Conservation (phyloP, 148 eudicot species). For the Rhododendron henanense region DNA sequence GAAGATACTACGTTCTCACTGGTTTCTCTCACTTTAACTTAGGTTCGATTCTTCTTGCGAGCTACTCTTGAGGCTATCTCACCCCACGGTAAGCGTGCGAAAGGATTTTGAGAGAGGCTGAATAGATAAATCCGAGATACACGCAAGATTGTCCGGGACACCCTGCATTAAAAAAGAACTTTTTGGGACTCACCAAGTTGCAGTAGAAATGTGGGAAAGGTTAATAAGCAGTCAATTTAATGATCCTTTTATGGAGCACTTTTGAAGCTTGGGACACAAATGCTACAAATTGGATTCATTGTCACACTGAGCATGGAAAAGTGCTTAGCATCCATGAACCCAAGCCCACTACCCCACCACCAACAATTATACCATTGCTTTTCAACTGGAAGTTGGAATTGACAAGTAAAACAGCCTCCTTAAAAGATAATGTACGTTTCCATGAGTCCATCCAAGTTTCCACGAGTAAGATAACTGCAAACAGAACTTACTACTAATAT, state of each 20-base stretch:
- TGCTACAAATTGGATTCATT: not conserved
- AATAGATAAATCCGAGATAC: too few relatives aligned
- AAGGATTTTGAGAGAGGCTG: too few relatives aligned
- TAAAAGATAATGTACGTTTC: too few relatives aligned
- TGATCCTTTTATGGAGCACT: not conserved
- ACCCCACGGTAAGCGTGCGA: too few relatives aligned
- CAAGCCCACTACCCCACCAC: not conserved
- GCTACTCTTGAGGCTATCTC: too few relatives aligned
- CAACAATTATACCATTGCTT: not conserved
- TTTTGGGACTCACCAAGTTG: not conserved
- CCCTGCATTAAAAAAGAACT: not conserved
- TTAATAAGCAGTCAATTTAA: too few relatives aligned
- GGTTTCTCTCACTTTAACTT: too few relatives aligned
- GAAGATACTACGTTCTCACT: too few relatives aligned
- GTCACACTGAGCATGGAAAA: not conserved
- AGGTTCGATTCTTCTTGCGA: too few relatives aligned
- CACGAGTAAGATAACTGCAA: not conserved
- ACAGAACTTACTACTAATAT: too few relatives aligned
- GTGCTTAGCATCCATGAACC: not conserved
- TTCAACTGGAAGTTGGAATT: not conserved
- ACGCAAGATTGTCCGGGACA: too few relatives aligned
- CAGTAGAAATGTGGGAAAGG: not conserved
- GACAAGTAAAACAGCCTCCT: not conserved
- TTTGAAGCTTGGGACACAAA: not conserved
- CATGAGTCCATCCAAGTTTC: not conserved